Base-by-base conservation (phyloP, 441 rosid species). In the Eutrema salsugineum region DNA sequence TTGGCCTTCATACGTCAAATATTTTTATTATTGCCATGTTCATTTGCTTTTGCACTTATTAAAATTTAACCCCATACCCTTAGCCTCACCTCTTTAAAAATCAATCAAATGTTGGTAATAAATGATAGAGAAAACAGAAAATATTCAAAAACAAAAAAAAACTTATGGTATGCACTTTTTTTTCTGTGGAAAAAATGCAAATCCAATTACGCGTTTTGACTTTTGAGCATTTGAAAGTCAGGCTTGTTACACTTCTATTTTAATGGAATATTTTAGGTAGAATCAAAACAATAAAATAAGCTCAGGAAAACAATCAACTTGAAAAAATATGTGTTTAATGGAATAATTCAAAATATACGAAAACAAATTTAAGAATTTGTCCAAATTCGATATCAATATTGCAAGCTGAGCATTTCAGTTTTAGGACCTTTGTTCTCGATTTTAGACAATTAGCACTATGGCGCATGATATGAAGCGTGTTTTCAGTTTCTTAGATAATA, bases 41-140 rank as follows among this genome's bases (percentile, higher is more conserved):
- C 64, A 54, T 24, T 54, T 36, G 66, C 65, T 64, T 64, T 55
- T 64, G 59, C 63, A 64, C 43, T 36, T 59, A 56, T 56, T 72
- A 12, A 51, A 63, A 42, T 55, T 19, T 55, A 64, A 47, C 42
- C 27, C 27, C 36, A 62, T 42, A 43, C 48, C 63, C 38, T 44
- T 24, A 54, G 6, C 38, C 35, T 27, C 58, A 38, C 63, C 58
- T 64, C 66, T 65, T 73, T n/a, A 19, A 8, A 44, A 47, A 56
- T 32, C 36, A 56, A 7, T 39, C 10, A 42, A 48, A 57, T 22
- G 30, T 49, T 58, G 5, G 33, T 43, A 35, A 33, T 54, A 64
- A 44, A 63, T 72, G 58, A 55, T 54, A n/a, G 30, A 33, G 35
- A 46, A 27, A 55, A 12, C 7, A 33, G 35, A 46, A 27, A 55